Base-by-base conservation (phyloP, 2,329 filamentous ascomycete species). In the Lecanicillium sp. region DNA sequence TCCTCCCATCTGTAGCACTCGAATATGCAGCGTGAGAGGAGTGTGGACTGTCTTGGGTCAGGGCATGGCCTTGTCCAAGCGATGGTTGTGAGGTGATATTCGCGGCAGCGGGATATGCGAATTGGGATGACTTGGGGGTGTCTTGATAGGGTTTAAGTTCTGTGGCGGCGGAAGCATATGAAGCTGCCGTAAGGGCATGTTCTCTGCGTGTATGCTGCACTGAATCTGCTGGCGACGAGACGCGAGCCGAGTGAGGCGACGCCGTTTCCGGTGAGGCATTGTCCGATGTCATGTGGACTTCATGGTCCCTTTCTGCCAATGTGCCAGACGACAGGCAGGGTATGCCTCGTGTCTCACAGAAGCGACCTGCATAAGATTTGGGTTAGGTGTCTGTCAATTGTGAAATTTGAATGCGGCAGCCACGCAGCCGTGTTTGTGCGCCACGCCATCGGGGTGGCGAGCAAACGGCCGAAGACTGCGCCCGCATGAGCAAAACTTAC, bases 401-500 rank as follows among this genome's bases (percentile, higher is more conserved):
- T 9, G n/a, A 26, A n/a, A n/a, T n/a, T n/a, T n/a, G n/a, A n/a
- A n/a, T n/a, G n/a, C n/a, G n/a, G n/a, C n/a, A n/a, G n/a, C n/a
- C n/a, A n/a, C n/a, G n/a, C n/a, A n/a, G n/a, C n/a, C n/a, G n/a
- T n/a, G n/a, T n/a, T n/a, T n/a, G n/a, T n/a, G n/a, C n/a, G n/a
- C n/a, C n/a, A n/a, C n/a, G n/a, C n/a, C 12, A 14, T 32, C 21
- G 29, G 23, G 24, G 11, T 8, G 17, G 19, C 9, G 30, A 23
- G 37, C 23, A 20, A 35, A 15, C 8, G 12, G 20, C 15, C 24
- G 30, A 30, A 30, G 26, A 11, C 17, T 17, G 24, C 21, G 26
- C 23, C 39, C 36, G 20, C 29, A 15, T 23, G 32, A 14, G 20
- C 19, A 12, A 24, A 32, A 44, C 68, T 59, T 62, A 73, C 71